Evolutionary conservation across 129 eudicot genomes (phyloP), one percentile per base, ranked within the genome.

Genomic region (Helichrysum umbraculigerum): DNA sequence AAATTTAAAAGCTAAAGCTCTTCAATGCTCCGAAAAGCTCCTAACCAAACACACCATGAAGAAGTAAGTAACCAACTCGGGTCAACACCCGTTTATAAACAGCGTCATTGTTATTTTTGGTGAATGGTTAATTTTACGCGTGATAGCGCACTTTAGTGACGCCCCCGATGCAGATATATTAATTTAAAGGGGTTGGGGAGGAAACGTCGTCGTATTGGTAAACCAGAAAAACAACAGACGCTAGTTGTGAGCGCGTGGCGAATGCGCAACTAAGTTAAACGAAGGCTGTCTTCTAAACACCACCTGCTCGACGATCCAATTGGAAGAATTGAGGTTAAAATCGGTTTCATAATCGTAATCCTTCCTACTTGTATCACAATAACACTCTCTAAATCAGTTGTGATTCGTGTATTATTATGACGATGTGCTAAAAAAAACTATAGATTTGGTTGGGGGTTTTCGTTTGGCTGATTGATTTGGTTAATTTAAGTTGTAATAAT

Each of bases 291-390:
- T 77, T 47, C n/a, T 47, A 12, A 47, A 66, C 34, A 76, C 59
- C 81, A 56, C 60, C 75, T 76, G 76, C 70, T 69, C 81, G 33
- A 29, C 70, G 81, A 70, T 70, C 82, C 42, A 61, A 70, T 78
- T 60, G 62, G 74, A 54, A 33, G 60, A 59, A 32, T 47, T 33
- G 59, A 29, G 62, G 30, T 10, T 19, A 37, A 70, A 77, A 11
- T 68, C 52, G 50, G 34, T 42, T 68, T 29, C 62, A 29, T 17
- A 77, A 21, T 58, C 63, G 63, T 19, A 19, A 21, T 47, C 14
- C 3, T 9, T 9, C 47, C 12, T 41, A 2, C 47, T 3, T 41
- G 1, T 4, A 15, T 47, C 12, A 12, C 54, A 20, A 20, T 4
- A 6, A 21, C 22, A n/a, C 12, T 20, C 28, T n/a, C 14, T 20